Evolutionary conservation across 106 monocot genomes (phyloP).

Genomic region (Acorus gramineus): DNA sequence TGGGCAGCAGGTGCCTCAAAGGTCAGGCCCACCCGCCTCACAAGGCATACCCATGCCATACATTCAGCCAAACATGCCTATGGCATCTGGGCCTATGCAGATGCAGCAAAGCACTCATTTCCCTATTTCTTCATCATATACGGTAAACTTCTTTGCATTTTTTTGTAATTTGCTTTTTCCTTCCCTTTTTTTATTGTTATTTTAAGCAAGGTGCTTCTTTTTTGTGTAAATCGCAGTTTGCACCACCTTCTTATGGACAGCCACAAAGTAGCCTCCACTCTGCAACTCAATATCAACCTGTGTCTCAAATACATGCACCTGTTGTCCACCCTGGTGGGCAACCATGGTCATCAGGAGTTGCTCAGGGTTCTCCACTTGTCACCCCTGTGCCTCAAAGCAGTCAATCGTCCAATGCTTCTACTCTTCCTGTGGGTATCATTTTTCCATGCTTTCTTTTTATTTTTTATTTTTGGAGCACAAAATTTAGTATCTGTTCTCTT

Average conservation of each 20-base stretch:
- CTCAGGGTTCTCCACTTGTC: not conserved
- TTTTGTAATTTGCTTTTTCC: not conserved
- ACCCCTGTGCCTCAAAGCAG: not conserved
- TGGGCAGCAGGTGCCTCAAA: not conserved
- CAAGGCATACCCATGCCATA: not conserved
- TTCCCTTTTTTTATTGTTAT: not conserved
- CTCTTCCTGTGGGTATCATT: slow-evolving; percentile 2
- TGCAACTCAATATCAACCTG: slow-evolving; percentile 5
- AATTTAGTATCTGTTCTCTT: not conserved
- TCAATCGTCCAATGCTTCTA: not conserved
- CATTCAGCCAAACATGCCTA: not conserved
- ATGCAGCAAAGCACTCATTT: not conserved
- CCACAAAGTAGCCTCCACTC: not conserved
- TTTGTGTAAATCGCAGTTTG: not conserved
- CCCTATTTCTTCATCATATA: slow-evolving; percentile 10
- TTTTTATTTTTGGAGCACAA: not conserved
- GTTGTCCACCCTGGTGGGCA: not conserved
- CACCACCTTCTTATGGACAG: slow-evolving; percentile 2
- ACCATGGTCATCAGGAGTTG: not conserved
- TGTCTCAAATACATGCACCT: slow-evolving; percentile 4
- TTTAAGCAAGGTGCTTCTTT: not conserved
- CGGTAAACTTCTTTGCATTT: not conserved
- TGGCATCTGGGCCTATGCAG: not conserved
- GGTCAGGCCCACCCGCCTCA: not conserved
- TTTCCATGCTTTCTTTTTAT: not conserved